Evolutionary conservation across 106 monocot species (phyloP).

Genomic region (Acorus gramineus): DNA sequence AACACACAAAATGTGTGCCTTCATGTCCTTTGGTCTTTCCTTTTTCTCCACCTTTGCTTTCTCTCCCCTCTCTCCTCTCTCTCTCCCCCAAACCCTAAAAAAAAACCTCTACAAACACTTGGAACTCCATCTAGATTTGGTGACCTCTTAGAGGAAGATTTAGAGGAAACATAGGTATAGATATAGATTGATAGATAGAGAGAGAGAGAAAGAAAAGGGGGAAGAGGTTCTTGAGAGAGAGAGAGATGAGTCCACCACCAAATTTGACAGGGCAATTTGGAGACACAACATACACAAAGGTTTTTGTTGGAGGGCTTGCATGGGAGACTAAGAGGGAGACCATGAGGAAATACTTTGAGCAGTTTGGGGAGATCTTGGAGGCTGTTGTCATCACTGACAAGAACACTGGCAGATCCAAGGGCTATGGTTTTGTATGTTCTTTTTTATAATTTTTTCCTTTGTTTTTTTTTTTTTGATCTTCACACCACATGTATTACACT

Average conservation of each 20-base stretch:
- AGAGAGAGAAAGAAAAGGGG: neutral
- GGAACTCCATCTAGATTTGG: neutral
- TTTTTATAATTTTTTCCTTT: neutral
- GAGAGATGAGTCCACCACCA: conserved; percentile 41
- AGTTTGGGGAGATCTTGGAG: conserved; percentile 94
- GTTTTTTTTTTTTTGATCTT: neutral
- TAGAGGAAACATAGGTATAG: neutral
- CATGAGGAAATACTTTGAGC: conserved; percentile 92
- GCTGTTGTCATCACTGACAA: conserved; percentile 97
- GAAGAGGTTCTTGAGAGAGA: conserved; percentile 1
- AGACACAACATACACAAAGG: conserved; percentile 88
- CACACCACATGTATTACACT: too few species aligned
- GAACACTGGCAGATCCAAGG: conserved; percentile 87
- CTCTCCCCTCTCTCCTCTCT: conserved; percentile 4
- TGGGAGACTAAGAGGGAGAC: conserved; percentile 93
- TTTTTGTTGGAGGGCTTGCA: conserved; percentile 86
- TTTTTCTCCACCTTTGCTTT: neutral
- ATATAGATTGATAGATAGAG: neutral
- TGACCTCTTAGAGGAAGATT: neutral
- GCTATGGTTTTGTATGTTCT: conserved; percentile 77
- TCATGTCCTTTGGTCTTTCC: neutral
- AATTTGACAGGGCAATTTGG: conserved; percentile 44
- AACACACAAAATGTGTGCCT: too few species aligned
- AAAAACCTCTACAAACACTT: too few species aligned
- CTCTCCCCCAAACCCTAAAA: conserved; percentile 6